Conservation (phyloP, 108 stramenopile genomes). For the Cyclotella baltica region DNA sequence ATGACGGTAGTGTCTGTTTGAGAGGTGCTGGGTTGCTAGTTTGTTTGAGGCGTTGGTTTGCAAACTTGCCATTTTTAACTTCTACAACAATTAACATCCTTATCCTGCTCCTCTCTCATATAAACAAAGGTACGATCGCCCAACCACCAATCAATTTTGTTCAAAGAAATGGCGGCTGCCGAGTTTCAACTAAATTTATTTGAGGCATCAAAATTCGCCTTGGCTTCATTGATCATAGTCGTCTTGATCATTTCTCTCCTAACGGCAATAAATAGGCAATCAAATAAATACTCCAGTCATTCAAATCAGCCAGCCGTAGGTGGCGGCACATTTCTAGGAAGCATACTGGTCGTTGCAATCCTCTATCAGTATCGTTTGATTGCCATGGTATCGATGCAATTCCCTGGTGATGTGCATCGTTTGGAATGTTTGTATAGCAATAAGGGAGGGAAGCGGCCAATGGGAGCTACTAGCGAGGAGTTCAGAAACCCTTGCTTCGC, state of each 20-base stretch:
- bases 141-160: neutral
- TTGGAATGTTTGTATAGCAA: conserved; percentile 25
- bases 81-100: no score
- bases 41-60: no score
- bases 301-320: neutral
- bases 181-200: neutral
- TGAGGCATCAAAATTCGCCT: conserved; percentile 62
- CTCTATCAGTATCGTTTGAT: conserved; percentile 30
- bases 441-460: conserved; percentile 44
- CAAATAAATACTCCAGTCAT: neutral
- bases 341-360: conserved; percentile 2
- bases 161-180: neutral
- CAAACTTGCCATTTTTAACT: no score
- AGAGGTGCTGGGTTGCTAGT: no score
- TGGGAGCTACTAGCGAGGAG: conserved; percentile 17
- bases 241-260: conserved; percentile 7
- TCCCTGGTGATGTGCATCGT: conserved; percentile 4
- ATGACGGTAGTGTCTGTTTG: no score
- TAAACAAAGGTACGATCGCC: no score
- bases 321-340: conserved; percentile 5
- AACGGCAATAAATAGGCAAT: neutral
- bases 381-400: neutral
- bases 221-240: conserved; percentile 24
- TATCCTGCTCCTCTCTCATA: no score
- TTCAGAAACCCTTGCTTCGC: conserved; percentile 32